Evolutionary conservation across 495 filamentous ascomycete genomes (phyloP).

Genomic region (Hypoxylon lienhwacheense): DNA sequence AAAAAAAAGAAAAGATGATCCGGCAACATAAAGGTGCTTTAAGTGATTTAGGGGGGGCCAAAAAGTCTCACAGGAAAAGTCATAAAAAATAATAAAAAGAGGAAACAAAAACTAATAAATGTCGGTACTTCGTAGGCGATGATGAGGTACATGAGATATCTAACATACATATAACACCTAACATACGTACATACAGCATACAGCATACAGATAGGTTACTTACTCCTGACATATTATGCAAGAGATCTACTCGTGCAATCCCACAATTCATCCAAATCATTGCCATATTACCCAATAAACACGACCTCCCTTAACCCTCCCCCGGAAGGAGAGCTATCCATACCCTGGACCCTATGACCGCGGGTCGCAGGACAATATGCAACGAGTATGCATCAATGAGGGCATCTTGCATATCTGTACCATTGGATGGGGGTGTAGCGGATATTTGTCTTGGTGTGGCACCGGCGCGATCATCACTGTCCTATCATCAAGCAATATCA

Average conservation of each 20-base stretch:
- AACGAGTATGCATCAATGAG: slow-evolving; percentile 32
- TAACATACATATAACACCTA: no score
- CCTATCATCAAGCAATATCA: slow-evolving; percentile 32
- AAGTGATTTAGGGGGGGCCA: slow-evolving; percentile 14
- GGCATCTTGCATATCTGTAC: slow-evolving; percentile 37
- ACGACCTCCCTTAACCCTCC: slow-evolving; percentile 22
- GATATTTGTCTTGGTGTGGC: slow-evolving; percentile 36
- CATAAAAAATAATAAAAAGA: no score
- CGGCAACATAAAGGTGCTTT: slow-evolving; percentile 35
- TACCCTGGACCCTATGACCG: slow-evolving; percentile 37
- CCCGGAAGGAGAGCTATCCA: slow-evolving; percentile 22
- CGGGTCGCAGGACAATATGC: slow-evolving; percentile 32
- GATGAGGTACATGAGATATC: slow-evolving; percentile 3
- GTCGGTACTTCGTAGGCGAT: slow-evolving; percentile 21
- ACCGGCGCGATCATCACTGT: slow-evolving; percentile 31
- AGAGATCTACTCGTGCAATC: slow-evolving; percentile 28
- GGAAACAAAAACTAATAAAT: slow-evolving; percentile 18
- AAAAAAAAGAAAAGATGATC: background rate
- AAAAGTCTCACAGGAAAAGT: slow-evolving; percentile 23
- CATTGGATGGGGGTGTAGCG: slow-evolving; percentile 35
- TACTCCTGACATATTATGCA: slow-evolving; percentile 19
- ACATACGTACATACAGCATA: no score
- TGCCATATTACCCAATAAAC: slow-evolving; percentile 33
- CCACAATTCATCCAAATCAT: slow-evolving; percentile 38
- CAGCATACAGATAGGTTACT: no score